Conservation (phyloP, 1,284 basidiomycete species). For the Gomphus sp. region DNA sequence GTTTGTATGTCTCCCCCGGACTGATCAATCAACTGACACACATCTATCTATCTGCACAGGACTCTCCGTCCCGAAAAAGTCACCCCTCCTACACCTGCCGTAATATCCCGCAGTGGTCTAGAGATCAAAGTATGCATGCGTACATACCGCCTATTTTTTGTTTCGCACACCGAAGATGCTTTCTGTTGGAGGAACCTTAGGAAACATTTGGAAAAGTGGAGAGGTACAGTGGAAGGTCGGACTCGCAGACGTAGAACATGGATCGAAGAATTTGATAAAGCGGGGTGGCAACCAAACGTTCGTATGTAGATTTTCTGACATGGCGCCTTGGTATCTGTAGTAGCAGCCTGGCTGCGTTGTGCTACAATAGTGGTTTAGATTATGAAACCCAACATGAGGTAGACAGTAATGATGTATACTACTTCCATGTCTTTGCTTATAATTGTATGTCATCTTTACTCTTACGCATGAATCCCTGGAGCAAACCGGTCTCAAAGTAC, state of each 20-base stretch:
- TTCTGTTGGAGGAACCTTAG: conserved; percentile 33
- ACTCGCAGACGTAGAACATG: conserved; percentile 19
- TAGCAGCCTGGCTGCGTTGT: background rate
- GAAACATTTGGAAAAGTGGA: conserved; percentile 16
- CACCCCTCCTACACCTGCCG: conserved; percentile 28
- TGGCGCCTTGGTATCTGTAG: background rate
- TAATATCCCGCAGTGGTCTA: conserved; percentile 48
- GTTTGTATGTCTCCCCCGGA: conserved; percentile 27
- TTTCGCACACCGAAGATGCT: conserved; percentile 57
- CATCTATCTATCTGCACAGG: conserved; percentile 16
- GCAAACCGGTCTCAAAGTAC: no score
- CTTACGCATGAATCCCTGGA: no score
- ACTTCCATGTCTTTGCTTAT: no score
- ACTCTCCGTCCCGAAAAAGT: conserved; percentile 15
- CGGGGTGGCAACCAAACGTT: background rate
- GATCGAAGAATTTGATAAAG: conserved; percentile 22
- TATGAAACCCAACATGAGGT: background rate
- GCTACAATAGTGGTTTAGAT: background rate
- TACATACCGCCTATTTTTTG: conserved; percentile 81
- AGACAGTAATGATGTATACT: no score
- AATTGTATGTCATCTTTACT: no score
- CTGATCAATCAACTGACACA: background rate
- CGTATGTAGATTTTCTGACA: background rate
- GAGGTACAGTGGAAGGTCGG: conserved; percentile 16
- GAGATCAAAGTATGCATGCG: conserved; percentile 81